Evolutionary conservation across 2,329 filamentous ascomycete species (phyloP), one percentile per base, ranked within the genome.

Genomic region (Aschersonia sp.): DNA sequence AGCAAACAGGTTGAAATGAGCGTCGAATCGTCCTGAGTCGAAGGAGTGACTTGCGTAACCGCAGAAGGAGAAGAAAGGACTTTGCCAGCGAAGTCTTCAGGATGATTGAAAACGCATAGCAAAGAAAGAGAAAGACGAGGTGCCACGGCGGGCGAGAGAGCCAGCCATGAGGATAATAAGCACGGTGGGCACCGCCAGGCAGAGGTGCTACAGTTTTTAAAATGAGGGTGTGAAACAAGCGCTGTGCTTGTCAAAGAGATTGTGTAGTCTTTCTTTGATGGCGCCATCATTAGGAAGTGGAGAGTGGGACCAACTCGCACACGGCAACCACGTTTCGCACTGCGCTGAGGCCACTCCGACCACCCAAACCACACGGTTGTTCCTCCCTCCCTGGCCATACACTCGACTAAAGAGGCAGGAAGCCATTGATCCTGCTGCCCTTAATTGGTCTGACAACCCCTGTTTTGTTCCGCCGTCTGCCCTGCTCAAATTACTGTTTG

Each of bases 71-170:
- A 50, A 52, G 54, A 45, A 66, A 22, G 22, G 70, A 73, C 72
- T 75, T 69, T 75, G 72, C 72, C 72, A 75, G 74, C 72, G 72
- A 75, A 74, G 72, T 62, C 62, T 50, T 48, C 8, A 31, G 48
- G 31, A 30, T 57, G 51, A 51, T 56, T 53, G 49, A 49, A 22
- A 22, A 22, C 44, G 37, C 54, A 50, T 48, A 46, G 50, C 52
- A 54, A 50, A 52, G 54, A 52, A 46, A 41, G 45, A 46, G 47
- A 47, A 29, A 39, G 41, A 41, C 8, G 14, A 43, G 44, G 43
- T 11, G 7, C 11, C 40, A 22, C 9, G 14, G 7, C 40, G n/a
- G 5, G 35, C 35, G 35, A 4, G 5, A 41, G 14, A 22, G 43
- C 8, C 43, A 41, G 5, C 14, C 40, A 22, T 22, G 14, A 22